Conservation (phyloP, 257 asterid species). For the Petrea volubilis region DNA sequence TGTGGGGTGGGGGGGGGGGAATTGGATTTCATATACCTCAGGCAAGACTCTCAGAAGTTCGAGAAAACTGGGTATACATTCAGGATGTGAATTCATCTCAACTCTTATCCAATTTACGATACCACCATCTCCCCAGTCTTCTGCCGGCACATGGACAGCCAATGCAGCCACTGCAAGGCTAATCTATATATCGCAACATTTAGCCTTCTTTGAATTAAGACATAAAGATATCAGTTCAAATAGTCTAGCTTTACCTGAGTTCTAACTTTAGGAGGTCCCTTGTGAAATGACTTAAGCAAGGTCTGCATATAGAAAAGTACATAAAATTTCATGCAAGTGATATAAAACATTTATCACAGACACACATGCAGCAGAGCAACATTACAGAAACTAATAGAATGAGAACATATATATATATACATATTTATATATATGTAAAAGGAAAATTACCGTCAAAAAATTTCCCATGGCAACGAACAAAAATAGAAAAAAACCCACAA, state of each 20-base stretch:
- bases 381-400: constrained; percentile 12
- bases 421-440: neutral
- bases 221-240: constrained; percentile 25
- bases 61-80: constrained; percentile 87
- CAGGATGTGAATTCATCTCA: constrained; percentile 92
- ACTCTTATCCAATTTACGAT: constrained; percentile 82
- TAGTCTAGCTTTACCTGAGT: constrained; percentile 70
- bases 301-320: constrained; percentile 56
- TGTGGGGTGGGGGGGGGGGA: neutral
- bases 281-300: constrained; percentile 85
- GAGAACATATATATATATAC: constrained; percentile 11
- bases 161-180: constrained; percentile 99
- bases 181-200: constrained; percentile 67
- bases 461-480: constrained; percentile 9
- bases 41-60: constrained; percentile 97
- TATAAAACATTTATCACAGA: constrained; percentile 8
- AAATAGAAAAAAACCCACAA: constrained; percentile 12
- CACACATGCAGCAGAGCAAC: constrained; percentile 17
- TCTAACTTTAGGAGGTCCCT: constrained; percentile 92
- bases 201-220: constrained; percentile 39
- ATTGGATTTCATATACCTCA: constrained; percentile 58
- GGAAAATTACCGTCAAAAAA: neutral
- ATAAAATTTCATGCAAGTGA: constrained; percentile 22
- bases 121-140: constrained; percentile 98
- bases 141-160: constrained; percentile 94